Percentiles rank a stretch among this genome's conserved stretches.
Evolutionary conservation across 306 rosid species (phyloP).

Genomic region (Amphicarpaea edgeworthii): DNA sequence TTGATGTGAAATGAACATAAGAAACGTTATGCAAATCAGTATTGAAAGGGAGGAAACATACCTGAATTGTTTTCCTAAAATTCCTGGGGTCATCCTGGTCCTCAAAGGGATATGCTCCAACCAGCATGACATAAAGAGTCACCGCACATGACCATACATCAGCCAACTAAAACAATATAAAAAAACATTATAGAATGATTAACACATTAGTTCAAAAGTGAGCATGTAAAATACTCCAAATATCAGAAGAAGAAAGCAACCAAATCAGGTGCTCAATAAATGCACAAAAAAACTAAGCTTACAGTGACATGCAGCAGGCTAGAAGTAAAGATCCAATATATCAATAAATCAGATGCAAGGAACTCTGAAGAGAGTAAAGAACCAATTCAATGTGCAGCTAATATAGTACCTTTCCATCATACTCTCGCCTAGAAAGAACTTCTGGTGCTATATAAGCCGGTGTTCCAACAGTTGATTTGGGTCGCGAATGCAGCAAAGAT

Average conservation of each 20-base stretch:
- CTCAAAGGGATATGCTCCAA: slow-evolving; percentile 84
- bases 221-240: slow-evolving; percentile 4
- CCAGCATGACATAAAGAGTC: slow-evolving; percentile 85
- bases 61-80: slow-evolving; percentile 80
- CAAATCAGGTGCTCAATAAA: neutral
- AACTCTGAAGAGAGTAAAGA: slow-evolving; percentile 7
- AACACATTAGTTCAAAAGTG: neutral
- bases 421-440: slow-evolving; percentile 70
- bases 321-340: slow-evolving; percentile 24
- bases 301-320: neutral
- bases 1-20: slow-evolving; percentile 10
- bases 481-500: slow-evolving; percentile 71
- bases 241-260: slow-evolving; percentile 4
- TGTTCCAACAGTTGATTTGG: slow-evolving; percentile 76
- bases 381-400: neutral
- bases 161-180: slow-evolving; percentile 57
- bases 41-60: slow-evolving; percentile 35
- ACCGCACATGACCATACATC: slow-evolving; percentile 87
- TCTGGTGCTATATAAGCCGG: slow-evolving; percentile 79
- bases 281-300: neutral
- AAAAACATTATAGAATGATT: slow-evolving; percentile 35
- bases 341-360: slow-evolving; percentile 17
- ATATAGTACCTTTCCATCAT: slow-evolving; percentile 68
- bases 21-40: slow-evolving; percentile 30
- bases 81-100: slow-evolving; percentile 79